These are phyloP conservation scores for Fusarium musae DNA, from an alignment of 2,329 filamentous ascomycete genomes.

Conservation along the genomic window DNA sequence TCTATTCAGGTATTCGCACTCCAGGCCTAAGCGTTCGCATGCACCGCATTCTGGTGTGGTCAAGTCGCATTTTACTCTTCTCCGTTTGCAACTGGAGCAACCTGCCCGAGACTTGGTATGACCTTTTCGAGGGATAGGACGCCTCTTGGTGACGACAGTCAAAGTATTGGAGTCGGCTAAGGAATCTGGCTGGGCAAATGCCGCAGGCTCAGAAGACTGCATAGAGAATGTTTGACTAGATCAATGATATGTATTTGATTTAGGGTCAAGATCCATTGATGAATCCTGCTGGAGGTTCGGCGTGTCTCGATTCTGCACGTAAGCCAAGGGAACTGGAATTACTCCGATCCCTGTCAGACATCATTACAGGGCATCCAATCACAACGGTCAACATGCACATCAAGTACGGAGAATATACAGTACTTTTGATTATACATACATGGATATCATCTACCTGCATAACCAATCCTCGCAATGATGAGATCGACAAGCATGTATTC, in stretches of 20 bases:
- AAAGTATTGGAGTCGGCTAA: background rate
- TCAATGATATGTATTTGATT: too few relatives aligned
- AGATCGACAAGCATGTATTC: constrained; percentile 37
- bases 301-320: background rate
- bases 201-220: background rate
- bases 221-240: background rate
- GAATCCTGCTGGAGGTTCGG: background rate
- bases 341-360: constrained; percentile 15
- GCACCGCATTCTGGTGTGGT: constrained; percentile 49
- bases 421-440: constrained; percentile 34
- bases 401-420: constrained; percentile 6
- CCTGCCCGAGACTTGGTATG: constrained; percentile 51
- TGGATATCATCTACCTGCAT: constrained; percentile 36
- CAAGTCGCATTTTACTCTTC: constrained; percentile 60
- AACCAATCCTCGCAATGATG: constrained; percentile 35
- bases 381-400: background rate
- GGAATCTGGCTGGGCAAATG: constrained; percentile 1
- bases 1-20: constrained; percentile 48
- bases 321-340: constrained; percentile 22
- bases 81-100: constrained; percentile 48
- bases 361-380: constrained; percentile 9
- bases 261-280: background rate
- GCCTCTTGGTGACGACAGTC: constrained; percentile 32
- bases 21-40: constrained; percentile 51
- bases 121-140: constrained; percentile 50